These are phyloP conservation scores for Boechera stricta DNA, from an alignment of 345 rosid genomes.

Conservation along the genomic window DNA sequence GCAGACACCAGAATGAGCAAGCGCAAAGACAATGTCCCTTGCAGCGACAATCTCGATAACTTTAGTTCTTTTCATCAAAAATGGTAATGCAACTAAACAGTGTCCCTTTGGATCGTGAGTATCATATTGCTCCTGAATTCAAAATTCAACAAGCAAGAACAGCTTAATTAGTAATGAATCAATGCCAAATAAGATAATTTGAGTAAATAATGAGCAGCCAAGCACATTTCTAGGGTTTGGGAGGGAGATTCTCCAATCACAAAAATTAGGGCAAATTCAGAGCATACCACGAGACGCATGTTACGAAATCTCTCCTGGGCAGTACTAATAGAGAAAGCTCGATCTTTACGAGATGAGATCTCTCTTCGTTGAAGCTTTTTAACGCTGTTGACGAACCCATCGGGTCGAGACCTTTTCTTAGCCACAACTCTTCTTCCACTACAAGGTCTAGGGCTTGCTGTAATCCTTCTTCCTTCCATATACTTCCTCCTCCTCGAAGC, in stretches of 20 bases:
- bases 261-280: conserved; percentile 11
- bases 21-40: conserved; percentile 91
- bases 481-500: background rate
- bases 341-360: conserved; percentile 71
- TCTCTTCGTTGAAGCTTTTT: conserved; percentile 86
- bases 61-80: conserved; percentile 87
- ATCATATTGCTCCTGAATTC: conserved; percentile 82
- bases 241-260: background rate
- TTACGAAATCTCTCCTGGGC: conserved; percentile 75
- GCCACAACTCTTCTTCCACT: conserved; percentile 65
- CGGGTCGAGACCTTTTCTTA: conserved; percentile 58
- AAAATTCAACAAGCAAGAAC: background rate
- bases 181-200: background rate
- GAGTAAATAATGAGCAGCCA: background rate
- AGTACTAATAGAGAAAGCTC: conserved; percentile 64
- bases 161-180: background rate
- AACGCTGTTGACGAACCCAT: conserved; percentile 73
- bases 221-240: conserved; percentile 34
- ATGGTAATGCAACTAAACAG: conserved; percentile 76
- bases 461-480: conserved; percentile 59
- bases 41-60: conserved; percentile 97
- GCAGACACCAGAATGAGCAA: conserved; percentile 95
- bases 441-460: conserved; percentile 65
- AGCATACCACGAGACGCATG: conserved; percentile 63
- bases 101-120: conserved; percentile 96